phyloP scores from a whole-genome alignment of 2,329 filamentous ascomycete genomes.

The Pseudocercospora musae region DNA sequence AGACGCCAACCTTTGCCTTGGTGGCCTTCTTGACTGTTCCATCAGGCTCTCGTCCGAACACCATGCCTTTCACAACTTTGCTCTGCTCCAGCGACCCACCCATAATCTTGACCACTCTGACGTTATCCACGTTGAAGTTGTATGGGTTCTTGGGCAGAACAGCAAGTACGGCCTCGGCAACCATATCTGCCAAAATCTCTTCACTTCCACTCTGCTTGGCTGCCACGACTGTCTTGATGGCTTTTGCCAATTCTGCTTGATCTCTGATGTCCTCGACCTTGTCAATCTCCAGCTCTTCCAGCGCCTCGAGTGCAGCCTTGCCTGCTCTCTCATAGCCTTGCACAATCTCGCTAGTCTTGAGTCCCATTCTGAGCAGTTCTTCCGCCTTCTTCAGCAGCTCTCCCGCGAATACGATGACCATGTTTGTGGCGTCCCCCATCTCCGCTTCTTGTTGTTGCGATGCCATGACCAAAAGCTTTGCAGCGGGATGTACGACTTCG shows the following conservation, averaged over 20 bases:
- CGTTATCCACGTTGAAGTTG: slow-evolving; percentile 98
- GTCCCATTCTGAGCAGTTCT: slow-evolving; percentile 90
- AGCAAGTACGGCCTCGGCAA: slow-evolving; percentile 78
- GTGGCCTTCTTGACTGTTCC: slow-evolving; percentile 81
- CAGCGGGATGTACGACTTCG: slow-evolving; percentile 96
- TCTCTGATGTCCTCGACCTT: slow-evolving; percentile 81
- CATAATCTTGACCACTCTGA: slow-evolving; percentile 99
- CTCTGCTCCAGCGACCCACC: slow-evolving; percentile 93
- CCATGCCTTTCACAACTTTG: slow-evolving; percentile 94
- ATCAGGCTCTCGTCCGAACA: slow-evolving; percentile 93
- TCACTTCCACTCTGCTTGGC: slow-evolving; percentile 96
- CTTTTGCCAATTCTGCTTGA: slow-evolving; percentile 84
- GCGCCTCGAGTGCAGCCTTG: slow-evolving; percentile 75
- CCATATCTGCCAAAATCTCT: slow-evolving; percentile 79
- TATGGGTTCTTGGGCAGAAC: slow-evolving; percentile 92
- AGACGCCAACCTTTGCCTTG: slow-evolving; percentile 95
- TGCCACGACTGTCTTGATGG: slow-evolving; percentile 88
- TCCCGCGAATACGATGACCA: slow-evolving; percentile 93
- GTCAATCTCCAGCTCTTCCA: slow-evolving; percentile 83
- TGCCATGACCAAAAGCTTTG: slow-evolving; percentile 97
- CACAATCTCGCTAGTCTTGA: slow-evolving; percentile 98
- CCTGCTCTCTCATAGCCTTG: slow-evolving; percentile 94
- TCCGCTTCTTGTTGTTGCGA: slow-evolving; percentile 98
- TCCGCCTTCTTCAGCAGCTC: slow-evolving; percentile 96
- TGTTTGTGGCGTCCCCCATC: slow-evolving; percentile 97